These are phyloP conservation scores for Capillidium rhysosporum DNA, from an alignment of 371 early-diverging fungal genomes.

Conservation along the genomic window DNA sequence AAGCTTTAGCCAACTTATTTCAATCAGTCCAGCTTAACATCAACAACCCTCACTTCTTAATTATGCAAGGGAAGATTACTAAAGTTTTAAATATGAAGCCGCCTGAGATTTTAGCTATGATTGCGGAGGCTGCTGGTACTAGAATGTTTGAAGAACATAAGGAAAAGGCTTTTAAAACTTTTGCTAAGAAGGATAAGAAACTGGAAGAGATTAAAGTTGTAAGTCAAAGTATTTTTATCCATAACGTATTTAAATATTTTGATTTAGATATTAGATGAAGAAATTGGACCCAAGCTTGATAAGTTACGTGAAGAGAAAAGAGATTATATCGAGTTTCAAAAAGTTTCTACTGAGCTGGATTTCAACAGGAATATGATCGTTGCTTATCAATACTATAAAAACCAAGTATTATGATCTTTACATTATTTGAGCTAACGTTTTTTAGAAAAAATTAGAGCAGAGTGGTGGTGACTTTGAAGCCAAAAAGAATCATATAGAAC, in stretches of 20 bases:
- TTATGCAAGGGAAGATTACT: slow-evolving; percentile 98
- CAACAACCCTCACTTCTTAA: slow-evolving; percentile 96
- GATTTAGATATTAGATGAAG: slow-evolving; percentile 52
- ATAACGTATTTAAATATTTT: neutral
- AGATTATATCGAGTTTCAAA: slow-evolving; percentile 79
- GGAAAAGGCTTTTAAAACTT: slow-evolving; percentile 81
- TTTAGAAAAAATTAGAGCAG: slow-evolving; percentile 17
- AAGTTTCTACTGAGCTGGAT: slow-evolving; percentile 74
- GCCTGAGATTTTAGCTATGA: slow-evolving; percentile 85
- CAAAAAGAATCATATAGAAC: slow-evolving; percentile 14
- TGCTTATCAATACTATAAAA: slow-evolving; percentile 58
- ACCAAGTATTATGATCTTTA: slow-evolving; percentile 17
- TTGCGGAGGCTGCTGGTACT: slow-evolving; percentile 98
- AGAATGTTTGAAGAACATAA: slow-evolving; percentile 96
- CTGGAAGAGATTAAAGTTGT: slow-evolving; percentile 74
- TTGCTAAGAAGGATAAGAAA: slow-evolving; percentile 91
- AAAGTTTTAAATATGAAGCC: slow-evolving; percentile 99
- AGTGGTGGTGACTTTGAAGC: slow-evolving; percentile 17
- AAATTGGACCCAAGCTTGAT: slow-evolving; percentile 86
- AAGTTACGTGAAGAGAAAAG: slow-evolving; percentile 76
- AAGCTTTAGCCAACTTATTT: slow-evolving; percentile 76
- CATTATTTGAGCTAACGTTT: neutral
- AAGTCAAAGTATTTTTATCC: slow-evolving; percentile 4
- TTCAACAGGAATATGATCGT: slow-evolving; percentile 52
- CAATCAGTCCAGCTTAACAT: slow-evolving; percentile 95